Conservation (phyloP, 2,329 filamentous ascomycete species). For the Harringtonia lauricola region DNA sequence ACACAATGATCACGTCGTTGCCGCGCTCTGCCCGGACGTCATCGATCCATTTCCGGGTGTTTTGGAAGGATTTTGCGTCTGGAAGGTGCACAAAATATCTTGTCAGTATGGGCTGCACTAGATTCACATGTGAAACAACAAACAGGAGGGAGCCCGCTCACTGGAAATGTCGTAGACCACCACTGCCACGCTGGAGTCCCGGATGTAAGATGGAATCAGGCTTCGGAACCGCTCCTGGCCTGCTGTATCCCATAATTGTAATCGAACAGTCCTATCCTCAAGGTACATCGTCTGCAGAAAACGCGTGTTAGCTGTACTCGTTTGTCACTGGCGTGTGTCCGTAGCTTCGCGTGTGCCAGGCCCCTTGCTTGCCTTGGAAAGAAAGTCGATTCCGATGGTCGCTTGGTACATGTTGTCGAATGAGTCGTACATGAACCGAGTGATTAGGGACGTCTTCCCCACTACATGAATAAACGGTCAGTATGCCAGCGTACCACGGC, state of each 20-base stretch:
- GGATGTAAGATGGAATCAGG: slow-evolving; percentile 95
- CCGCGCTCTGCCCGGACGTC: slow-evolving; percentile 93
- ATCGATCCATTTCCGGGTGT: slow-evolving; percentile 99
- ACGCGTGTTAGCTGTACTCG: slow-evolving; percentile 4
- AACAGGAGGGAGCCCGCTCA: slow-evolving; percentile 17
- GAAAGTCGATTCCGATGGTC: slow-evolving; percentile 97
- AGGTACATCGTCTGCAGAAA: slow-evolving; percentile 84
- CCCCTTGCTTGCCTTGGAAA: slow-evolving; percentile 70
- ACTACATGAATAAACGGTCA: slow-evolving; percentile 40
- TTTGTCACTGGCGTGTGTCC: not conserved
- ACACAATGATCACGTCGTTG: slow-evolving; percentile 96
- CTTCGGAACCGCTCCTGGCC: slow-evolving; percentile 96
- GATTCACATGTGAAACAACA: not conserved
- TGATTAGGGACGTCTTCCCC: slow-evolving; percentile 97
- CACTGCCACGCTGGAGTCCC: slow-evolving; percentile 93
- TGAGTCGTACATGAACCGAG: slow-evolving; percentile 99
- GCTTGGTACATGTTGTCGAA: slow-evolving; percentile 99
- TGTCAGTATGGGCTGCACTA: not conserved
- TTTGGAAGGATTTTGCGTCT: slow-evolving; percentile 94
- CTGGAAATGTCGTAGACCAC: slow-evolving; percentile 98
- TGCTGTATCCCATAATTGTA: slow-evolving; percentile 97
- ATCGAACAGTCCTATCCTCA: slow-evolving; percentile 91
- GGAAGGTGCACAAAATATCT: slow-evolving; percentile 1
- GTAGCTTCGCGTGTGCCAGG: no score
- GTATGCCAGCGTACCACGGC: not conserved